Evolutionary conservation across 2,329 filamentous ascomycete genomes (phyloP), one percentile per base, ranked within the genome.

Genomic region (Arthrobotrys iridis): DNA sequence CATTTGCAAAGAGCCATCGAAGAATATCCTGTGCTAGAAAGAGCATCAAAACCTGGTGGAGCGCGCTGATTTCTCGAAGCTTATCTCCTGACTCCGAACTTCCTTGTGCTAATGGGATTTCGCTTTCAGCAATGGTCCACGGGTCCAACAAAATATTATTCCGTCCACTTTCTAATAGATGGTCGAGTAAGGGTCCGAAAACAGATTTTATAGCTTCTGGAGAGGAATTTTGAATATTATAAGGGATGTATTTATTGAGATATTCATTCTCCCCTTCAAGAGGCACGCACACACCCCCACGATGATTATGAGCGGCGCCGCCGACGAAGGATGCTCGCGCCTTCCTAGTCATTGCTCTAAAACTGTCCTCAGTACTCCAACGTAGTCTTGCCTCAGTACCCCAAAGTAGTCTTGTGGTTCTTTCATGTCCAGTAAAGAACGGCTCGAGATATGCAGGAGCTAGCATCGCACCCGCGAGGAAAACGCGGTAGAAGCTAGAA

Each of bases 401-500:
- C 22, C 11, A 15, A 3, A 26, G 45, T 13, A 26, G 11, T 2
- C 22, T 2, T n/a, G 10, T 26, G 3, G 22, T 26, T 2, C 20
- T 50, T 30, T 50, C n/a, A 11, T 50, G 3, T 26, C 45, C 45
- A 6, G 55, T 28, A 35, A 59, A 18, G 13, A 41, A 18, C 2
- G 11, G 33, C 18, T 41, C 22, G 18, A 43, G 18, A 59, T 43
- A 59, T 7, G 18, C 20, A 15, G n/a, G 24, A 18, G 55, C 37
- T 18, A 59, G 22, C 35, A 59, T 59, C 4, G 55, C 55, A 33
- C 55, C 55, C 2, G 55, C 55, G 1, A 59, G 37, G 55, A 59
- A 43, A 3, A 59, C 55, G 20, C 55, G 55, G 35, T 59, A 59
- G 15, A 59, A 41, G 33, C 55, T 59, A 7, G 55, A 59, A 35